Conservation (phyloP, 106 monocot species). For the Acorus gramineus region DNA sequence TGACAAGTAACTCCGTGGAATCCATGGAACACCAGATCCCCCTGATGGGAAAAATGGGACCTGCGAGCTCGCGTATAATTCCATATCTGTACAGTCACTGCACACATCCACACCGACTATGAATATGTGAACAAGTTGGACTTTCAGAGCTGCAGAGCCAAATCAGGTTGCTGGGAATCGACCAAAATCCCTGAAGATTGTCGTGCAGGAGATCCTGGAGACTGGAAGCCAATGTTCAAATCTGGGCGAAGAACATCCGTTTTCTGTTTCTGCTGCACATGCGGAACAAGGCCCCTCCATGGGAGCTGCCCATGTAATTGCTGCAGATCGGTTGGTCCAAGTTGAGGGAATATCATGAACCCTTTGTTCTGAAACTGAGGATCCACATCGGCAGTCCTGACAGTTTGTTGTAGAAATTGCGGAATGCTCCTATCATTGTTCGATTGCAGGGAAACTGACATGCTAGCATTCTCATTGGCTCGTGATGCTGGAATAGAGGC, state of each 20-base stretch:
- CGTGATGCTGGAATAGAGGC: conserved; percentile 14
- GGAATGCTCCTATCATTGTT: conserved; percentile 8
- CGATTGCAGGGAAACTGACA: too few relatives aligned
- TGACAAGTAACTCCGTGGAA: too few relatives aligned
- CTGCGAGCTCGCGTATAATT: too few relatives aligned
- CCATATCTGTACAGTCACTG: too few relatives aligned
- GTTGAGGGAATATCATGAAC: conserved; percentile 50
- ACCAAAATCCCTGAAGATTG: conserved; percentile 48
- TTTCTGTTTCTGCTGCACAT: conserved; percentile 32
- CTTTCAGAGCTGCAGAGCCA: conserved; percentile 74
- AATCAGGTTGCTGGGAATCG: conserved; percentile 87
- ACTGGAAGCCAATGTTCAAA: conserved; percentile 64
- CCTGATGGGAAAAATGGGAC: too few relatives aligned
- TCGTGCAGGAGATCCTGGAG: conserved; percentile 53
- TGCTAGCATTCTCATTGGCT: conserved; percentile 8
- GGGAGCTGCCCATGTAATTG: conserved; percentile 25
- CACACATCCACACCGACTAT: too few relatives aligned
- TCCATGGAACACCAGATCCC: too few relatives aligned
- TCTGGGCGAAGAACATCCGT: conserved; percentile 50
- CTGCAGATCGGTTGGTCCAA: conserved; percentile 28
- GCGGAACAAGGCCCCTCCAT: conserved; percentile 42
- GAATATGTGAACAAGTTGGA: too few relatives aligned
- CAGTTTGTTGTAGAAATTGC: conserved; percentile 11
- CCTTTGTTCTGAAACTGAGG: conserved; percentile 24
- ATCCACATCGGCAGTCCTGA: conserved; percentile 15